Percentiles rank a stretch among this genome's conserved stretches.
These are phyloP conservation scores for Cunninghamia lanceolata DNA, from an alignment of 75 land plant genomes.

Conservation along the genomic window DNA sequence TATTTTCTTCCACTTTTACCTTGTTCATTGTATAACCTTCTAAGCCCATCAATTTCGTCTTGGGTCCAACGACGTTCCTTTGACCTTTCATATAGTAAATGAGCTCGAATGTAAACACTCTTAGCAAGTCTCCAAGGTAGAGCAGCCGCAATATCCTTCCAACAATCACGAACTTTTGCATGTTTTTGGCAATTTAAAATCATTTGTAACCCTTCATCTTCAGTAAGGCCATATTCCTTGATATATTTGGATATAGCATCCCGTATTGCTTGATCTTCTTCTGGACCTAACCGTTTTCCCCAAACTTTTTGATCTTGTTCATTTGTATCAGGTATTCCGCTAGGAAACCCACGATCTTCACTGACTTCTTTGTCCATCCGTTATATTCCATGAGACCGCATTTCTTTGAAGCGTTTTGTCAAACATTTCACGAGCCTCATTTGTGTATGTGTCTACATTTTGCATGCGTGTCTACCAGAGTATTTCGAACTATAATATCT, in stretches of 20 bases:
- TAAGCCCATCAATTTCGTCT: constrained; percentile 52
- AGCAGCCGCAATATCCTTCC: constrained; percentile 51
- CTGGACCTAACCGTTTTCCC: not conserved
- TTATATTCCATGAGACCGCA: too few relatives aligned
- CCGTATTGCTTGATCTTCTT: not conserved
- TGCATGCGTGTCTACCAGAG: too few relatives aligned
- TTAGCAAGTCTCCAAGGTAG: constrained; percentile 52
- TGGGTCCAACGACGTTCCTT: constrained; percentile 45
- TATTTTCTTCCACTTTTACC: constrained; percentile 55
- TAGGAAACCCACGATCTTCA: not conserved
- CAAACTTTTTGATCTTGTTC: not conserved
- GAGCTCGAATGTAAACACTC: constrained; percentile 49
- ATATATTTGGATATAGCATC: not conserved
- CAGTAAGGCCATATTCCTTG: constrained; percentile 35
- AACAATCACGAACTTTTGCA: constrained; percentile 47
- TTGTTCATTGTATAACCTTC: constrained; percentile 34
- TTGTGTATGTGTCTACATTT: too few relatives aligned
- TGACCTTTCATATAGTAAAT: constrained; percentile 39
- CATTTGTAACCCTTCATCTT: constrained; percentile 43
- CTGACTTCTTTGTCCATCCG: not conserved
- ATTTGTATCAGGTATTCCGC: not conserved
- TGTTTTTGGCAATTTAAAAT: constrained; percentile 28
- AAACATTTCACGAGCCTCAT: too few relatives aligned
- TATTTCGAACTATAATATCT: too few relatives aligned
- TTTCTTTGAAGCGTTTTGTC: too few relatives aligned